A percentile compares a stretch with the other conserved stretches of the same genome.
Evolutionary conservation across 495 filamentous ascomycete species (phyloP).

Genomic region (Annulohypoxylon moriforme): DNA sequence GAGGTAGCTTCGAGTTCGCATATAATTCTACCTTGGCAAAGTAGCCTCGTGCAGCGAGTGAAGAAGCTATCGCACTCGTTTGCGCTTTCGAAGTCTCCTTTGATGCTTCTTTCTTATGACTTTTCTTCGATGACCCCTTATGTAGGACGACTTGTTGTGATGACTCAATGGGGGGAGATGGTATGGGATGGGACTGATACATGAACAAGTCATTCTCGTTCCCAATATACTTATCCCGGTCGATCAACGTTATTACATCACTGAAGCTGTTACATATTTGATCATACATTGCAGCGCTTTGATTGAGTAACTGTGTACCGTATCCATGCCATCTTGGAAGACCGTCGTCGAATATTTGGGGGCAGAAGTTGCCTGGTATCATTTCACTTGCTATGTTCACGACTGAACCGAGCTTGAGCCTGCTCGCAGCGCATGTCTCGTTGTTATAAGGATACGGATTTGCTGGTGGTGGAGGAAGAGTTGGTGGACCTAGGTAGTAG

Average conservation of each 20-base stretch:
- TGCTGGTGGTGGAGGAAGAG: conserved; percentile 38
- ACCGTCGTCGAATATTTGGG: conserved; percentile 51
- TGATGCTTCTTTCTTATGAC: conserved; percentile 41
- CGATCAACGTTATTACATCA: conserved; percentile 73
- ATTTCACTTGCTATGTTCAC: conserved; percentile 53
- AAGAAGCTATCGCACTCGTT: conserved; percentile 53
- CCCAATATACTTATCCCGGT: conserved; percentile 71
- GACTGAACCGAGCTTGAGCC: conserved; percentile 53
- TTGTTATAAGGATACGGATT: conserved; percentile 33
- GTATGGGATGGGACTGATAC: conserved; percentile 52
- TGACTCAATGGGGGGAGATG: conserved; percentile 33
- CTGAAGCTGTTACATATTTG: conserved; percentile 69
- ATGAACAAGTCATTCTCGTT: conserved; percentile 69
- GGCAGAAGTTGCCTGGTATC: conserved; percentile 43
- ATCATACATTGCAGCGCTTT: conserved; percentile 64
- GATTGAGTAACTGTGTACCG: conserved; percentile 56
- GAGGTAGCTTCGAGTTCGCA: conserved; percentile 79
- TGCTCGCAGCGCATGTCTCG: conserved; percentile 43
- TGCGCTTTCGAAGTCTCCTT: conserved; percentile 50
- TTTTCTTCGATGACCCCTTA: conserved; percentile 45
- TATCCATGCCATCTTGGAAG: conserved; percentile 52
- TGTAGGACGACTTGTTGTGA: conserved; percentile 25
- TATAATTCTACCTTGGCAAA: conserved; percentile 84
- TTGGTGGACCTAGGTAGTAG: conserved; percentile 55
- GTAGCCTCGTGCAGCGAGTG: conserved; percentile 63